Evolutionary conservation across 2,329 filamentous ascomycete genomes (phyloP).

Genomic region (Exophiala phaeomuriformis): DNA sequence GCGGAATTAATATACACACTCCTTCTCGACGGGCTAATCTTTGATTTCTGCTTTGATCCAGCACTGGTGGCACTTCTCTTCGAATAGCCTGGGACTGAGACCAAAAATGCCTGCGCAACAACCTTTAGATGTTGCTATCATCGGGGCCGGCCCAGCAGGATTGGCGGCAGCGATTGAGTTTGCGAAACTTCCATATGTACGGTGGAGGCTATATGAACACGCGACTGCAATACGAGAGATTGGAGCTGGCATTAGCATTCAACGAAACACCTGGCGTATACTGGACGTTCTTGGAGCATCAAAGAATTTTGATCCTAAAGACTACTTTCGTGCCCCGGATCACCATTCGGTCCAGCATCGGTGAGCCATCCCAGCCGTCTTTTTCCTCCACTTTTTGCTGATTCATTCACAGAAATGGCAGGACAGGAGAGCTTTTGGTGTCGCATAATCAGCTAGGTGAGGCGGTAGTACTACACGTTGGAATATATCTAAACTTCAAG

Average conservation of each 20-base stretch:
- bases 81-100: neutral
- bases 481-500: neutral
- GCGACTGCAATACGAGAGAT: conserved; percentile 9
- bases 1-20: too few relatives aligned
- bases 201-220: neutral
- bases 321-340: neutral
- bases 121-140: neutral
- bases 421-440: neutral
- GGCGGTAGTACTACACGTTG: neutral
- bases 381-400: neutral
- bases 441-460: neutral
- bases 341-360: neutral
- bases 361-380: neutral
- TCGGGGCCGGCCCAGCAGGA: neutral
- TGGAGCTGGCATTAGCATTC: conserved; percentile 13
- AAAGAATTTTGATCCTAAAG: conserved; percentile 4
- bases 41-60: too few relatives aligned
- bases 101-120: neutral
- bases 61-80: too few relatives aligned
- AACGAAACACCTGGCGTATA: conserved; percentile 13
- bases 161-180: neutral
- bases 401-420: neutral
- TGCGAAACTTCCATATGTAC: neutral
- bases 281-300: conserved; percentile 9
- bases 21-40: too few relatives aligned